Percentiles rank a stretch among this genome's conserved stretches.
Conservation (phyloP, 192 early-diverging fungal genomes). For the Mortierella hygrophila region DNA sequence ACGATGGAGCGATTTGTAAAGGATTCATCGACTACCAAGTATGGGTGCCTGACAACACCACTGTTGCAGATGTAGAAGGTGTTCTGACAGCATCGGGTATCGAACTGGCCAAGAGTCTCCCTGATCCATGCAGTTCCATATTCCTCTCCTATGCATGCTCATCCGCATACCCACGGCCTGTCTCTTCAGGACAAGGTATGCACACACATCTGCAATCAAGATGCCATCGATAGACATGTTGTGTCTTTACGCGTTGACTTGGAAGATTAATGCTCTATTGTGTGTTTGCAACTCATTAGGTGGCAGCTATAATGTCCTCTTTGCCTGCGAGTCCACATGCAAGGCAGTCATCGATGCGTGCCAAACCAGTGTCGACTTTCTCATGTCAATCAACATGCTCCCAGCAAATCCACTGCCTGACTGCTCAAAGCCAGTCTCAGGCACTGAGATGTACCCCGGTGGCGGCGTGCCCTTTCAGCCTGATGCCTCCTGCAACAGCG, state of each 20-base stretch:
- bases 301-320: constrained; percentile 16
- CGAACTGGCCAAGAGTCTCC: not conserved
- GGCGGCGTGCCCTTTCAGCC: constrained; percentile 12
- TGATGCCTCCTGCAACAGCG: constrained; percentile 12
- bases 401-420: constrained; percentile 23
- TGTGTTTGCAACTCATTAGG: not conserved
- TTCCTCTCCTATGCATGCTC: constrained; percentile 23
- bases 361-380: constrained; percentile 5
- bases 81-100: not conserved
- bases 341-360: constrained; percentile 16
- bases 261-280: not conserved
- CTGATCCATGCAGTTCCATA: constrained; percentile 32
- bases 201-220: not conserved
- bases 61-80: not conserved
- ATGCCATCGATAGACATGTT: not conserved
- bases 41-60: constrained; percentile 21
- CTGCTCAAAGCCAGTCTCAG: constrained; percentile 4
- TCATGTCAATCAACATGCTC: not conserved
- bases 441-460: constrained; percentile 7
- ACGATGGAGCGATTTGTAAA: constrained; percentile 5
- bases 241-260: not conserved
- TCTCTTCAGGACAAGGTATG: constrained; percentile 19
- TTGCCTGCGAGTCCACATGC: constrained; percentile 49
- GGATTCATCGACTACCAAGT: constrained; percentile 29
- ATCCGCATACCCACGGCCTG: constrained; percentile 22